phyloP scores from a whole-genome alignment of 139 green algal species.

The Edaphochlamys debaryana region DNA sequence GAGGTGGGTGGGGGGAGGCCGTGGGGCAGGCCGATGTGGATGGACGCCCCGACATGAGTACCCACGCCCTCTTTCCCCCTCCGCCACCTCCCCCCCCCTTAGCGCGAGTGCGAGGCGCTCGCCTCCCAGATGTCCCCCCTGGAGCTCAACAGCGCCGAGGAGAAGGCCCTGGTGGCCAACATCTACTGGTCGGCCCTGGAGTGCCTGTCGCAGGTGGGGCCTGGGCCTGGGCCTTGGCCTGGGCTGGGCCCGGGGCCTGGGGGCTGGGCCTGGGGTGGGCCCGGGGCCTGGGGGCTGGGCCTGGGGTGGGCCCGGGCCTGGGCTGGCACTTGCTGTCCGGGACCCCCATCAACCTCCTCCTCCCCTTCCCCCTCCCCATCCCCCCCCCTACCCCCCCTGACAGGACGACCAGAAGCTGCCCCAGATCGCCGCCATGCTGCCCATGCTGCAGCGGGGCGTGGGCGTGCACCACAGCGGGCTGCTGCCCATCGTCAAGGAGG shows the following conservation, averaged over 20 bases:
- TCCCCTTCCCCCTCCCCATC: not conserved
- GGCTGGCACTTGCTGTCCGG: too few species aligned
- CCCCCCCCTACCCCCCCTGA: not conserved
- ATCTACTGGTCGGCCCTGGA: constrained; percentile 79
- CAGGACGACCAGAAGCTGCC: constrained; percentile 75
- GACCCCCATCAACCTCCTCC: too few species aligned
- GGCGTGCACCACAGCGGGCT: constrained; percentile 85
- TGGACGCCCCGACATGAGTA: too few species aligned
- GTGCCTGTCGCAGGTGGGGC: constrained; percentile 48
- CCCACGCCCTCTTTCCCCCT: not conserved
- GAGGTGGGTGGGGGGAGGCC: too few species aligned
- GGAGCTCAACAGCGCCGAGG: constrained; percentile 74
- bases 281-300: too few species aligned
- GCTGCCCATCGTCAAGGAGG: constrained; percentile 97
- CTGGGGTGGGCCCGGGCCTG: too few species aligned
- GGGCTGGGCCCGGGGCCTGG: too few species aligned
- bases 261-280: too few species aligned
- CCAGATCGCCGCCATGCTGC: constrained; percentile 72
- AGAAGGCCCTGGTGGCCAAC: constrained; percentile 74
- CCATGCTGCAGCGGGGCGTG: constrained; percentile 87
- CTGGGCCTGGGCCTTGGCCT: too few species aligned
- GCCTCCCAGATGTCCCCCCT: constrained; percentile 64
- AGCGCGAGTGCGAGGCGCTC: constrained; percentile 73
- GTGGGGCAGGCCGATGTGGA: too few species aligned
- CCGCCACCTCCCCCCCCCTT: too few species aligned